A percentile compares a stretch with the other conserved stretches of the same genome.
These are phyloP conservation scores for Cucumis melo DNA, from an alignment of 306 rosid species.

Conservation along the genomic window DNA sequence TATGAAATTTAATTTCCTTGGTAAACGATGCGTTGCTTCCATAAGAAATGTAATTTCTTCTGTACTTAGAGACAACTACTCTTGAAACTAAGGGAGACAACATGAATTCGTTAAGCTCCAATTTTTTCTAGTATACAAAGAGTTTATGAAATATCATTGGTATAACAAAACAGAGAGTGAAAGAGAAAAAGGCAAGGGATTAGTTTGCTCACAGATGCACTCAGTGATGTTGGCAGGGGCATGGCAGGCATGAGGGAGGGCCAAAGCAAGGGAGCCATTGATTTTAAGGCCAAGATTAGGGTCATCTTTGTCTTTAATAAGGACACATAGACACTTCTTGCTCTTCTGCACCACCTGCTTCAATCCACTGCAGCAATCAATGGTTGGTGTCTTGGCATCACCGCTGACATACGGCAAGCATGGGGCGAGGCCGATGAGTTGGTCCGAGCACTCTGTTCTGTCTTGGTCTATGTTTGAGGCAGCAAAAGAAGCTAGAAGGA, in stretches of 20 bases:
- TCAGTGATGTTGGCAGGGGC: constrained; percentile 32
- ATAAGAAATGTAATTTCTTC: too few species aligned
- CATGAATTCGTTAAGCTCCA: too few species aligned
- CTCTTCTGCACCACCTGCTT: constrained; percentile 36
- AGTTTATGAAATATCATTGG: too few species aligned
- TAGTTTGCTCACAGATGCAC: constrained; percentile 33
- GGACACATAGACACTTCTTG: constrained; percentile 53
- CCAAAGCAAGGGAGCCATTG: constrained; percentile 45
- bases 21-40: too few species aligned
- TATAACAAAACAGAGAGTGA: not conserved
- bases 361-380: constrained; percentile 61
- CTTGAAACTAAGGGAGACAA: too few species aligned
- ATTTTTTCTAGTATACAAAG: too few species aligned
- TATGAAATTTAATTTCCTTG: too few species aligned
- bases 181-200: not conserved
- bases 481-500: constrained; percentile 14
- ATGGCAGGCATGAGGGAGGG: constrained; percentile 40
- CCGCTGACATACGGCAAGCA: constrained; percentile 59
- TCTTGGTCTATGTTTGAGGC: constrained; percentile 47
- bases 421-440: constrained; percentile 29
- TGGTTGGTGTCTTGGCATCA: constrained; percentile 41
- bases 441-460: constrained; percentile 45
- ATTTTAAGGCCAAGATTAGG: constrained; percentile 53
- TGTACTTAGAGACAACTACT: too few species aligned
- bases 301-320: constrained; percentile 54